Conservation (phyloP, 306 rosid genomes). For the Rosa chinensis region DNA sequence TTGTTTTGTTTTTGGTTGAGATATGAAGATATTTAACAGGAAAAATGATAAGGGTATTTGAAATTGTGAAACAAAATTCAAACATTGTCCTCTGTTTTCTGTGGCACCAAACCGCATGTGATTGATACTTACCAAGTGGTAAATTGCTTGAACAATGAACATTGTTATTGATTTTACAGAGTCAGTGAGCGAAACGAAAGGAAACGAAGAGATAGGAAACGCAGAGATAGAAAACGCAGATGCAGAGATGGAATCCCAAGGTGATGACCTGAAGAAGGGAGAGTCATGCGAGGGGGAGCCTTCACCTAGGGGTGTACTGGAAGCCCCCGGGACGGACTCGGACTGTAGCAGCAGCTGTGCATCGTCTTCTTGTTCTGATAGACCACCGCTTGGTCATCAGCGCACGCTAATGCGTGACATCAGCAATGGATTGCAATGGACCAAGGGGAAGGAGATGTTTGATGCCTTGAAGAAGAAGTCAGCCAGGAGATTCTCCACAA, state of each 20-base stretch:
- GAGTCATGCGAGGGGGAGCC: slow-evolving; percentile 36
- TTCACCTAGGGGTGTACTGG: slow-evolving; percentile 84
- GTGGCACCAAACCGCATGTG: too few relatives aligned
- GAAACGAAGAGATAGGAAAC: slow-evolving; percentile 27
- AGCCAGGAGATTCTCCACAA: slow-evolving; percentile 42
- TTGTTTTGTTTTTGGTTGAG: neutral
- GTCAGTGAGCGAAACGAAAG: slow-evolving; percentile 22
- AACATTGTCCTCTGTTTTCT: neutral
- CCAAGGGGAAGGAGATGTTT: slow-evolving; percentile 41
- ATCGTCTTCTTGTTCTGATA: slow-evolving; percentile 22
- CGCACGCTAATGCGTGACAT: neutral
- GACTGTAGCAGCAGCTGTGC: slow-evolving; percentile 40
- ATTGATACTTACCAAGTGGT: neutral
- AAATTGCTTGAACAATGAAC: neutral
- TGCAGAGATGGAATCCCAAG: neutral
- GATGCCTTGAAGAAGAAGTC: slow-evolving; percentile 61
- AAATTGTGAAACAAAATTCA: neutral
- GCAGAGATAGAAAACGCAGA: slow-evolving; percentile 13
- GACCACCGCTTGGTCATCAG: slow-evolving; percentile 1
- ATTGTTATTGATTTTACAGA: slow-evolving; percentile 14
- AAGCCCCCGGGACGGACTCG: slow-evolving; percentile 46
- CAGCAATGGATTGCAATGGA: slow-evolving; percentile 49
- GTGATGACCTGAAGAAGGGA: neutral
- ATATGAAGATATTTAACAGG: neutral
- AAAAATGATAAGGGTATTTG: neutral